Evolutionary conservation across 192 early-diverging fungal species (phyloP).

Genomic region (Podila minutissima): DNA sequence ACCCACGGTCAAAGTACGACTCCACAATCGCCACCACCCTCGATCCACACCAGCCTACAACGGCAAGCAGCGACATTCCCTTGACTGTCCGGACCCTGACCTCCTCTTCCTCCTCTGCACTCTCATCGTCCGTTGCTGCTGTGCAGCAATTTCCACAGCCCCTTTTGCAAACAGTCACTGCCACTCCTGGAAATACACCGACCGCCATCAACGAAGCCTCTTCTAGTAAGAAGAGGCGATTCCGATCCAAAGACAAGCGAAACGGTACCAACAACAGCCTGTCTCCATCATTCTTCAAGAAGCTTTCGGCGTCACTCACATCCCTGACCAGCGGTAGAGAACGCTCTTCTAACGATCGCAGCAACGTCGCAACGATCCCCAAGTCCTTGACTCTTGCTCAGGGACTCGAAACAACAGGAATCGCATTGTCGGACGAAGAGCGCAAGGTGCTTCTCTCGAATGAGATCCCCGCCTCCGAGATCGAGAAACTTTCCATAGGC

Average conservation of each 20-base stretch:
- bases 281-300: background rate
- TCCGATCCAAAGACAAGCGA: too few relatives aligned
- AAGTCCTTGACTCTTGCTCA: constrained; percentile 25
- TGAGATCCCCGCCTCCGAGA: constrained; percentile 46
- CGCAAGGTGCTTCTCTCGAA: constrained; percentile 42
- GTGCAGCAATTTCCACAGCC: background rate
- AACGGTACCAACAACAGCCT: too few relatives aligned
- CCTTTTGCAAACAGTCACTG: too few relatives aligned
- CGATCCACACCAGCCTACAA: background rate
- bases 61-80: background rate
- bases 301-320: constrained; percentile 11
- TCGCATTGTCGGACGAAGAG: constrained; percentile 27
- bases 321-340: background rate
- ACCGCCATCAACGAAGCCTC: too few relatives aligned
- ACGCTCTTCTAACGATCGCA: background rate
- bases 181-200: too few relatives aligned
- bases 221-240: too few relatives aligned
- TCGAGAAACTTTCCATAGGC: constrained; percentile 38
- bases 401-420: constrained; percentile 10
- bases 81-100: background rate
- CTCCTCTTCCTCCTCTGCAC: background rate
- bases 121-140: background rate
- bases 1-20: background rate
- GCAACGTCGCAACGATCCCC: background rate
- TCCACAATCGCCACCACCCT: background rate